Base-by-base conservation (phyloP, 225 moss, liverwort and hornwort genomes). In the Physcomitrellopsis africana region DNA sequence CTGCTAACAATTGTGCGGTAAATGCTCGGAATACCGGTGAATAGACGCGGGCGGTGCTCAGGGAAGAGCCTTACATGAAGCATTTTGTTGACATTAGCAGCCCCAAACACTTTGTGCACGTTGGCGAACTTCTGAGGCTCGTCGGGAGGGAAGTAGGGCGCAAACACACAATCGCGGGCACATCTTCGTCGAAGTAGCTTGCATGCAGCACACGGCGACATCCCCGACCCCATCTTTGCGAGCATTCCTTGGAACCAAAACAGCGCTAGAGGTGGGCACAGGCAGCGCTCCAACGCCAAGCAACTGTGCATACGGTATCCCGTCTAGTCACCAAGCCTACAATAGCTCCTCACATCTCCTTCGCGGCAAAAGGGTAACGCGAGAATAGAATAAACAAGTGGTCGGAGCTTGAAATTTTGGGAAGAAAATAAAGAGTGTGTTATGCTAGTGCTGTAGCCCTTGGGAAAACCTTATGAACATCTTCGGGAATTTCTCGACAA, bases 51-150 rank as follows among this genome's bases (percentile, higher is more conserved):
- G 18, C 8, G 20, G 19, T 3, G 29, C 2, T 32, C 22, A 63
- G 52, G 55, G 46, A 65, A 12, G 13, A 53, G 23, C 10, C 76
- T 75, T 51, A 91, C 91, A 67, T 91, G 91, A 44, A 91, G 85
- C 89, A 91, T 89, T 83, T 91, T 91, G 83, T 89, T 93, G 67
- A 95, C 95, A 75, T 95, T 95, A 37, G 93, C 91, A 10, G 95
- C 95, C 43, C 95, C 95, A 49, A 93, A 95, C 0, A 95, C 91
- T 78, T 95, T 95, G 78, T 95, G 95, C 11, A 95, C 95, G 73
- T 90, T 90, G 29, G 93, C 91, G 17, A 95, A 95, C 83, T 93
- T 95, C 75, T 93, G 95, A 5, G 95, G 95, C 72, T 95, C 91
- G 69, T 93, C 89, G 3, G 93, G 91, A 3, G 95, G 91, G 29